Base-by-base conservation (phyloP, 345 rosid species). In the Euphorbia peplus region DNA sequence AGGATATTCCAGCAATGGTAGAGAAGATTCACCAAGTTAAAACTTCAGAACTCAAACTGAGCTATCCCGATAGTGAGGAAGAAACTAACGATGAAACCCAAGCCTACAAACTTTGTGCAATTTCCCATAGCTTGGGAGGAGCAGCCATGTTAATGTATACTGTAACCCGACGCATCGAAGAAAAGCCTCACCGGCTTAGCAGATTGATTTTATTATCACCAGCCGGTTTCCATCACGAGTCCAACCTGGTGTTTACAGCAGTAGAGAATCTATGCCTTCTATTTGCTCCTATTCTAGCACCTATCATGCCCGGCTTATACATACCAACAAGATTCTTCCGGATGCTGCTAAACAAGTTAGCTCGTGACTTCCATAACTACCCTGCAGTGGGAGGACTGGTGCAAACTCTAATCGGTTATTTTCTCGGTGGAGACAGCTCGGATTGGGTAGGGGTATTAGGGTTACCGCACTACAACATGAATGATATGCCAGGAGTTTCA, bases 381-480 rank as follows among this genome's bases (percentile, higher is more conserved):
- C 98, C 99, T 70, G 98, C 99, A 11, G 83, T 91, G 56, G 98
- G 99, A 71, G 99, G 98, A 47, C 82, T 95, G 50, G 96, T 95
- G 71, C 98, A 95, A 71, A 95, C 98, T 29, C 73, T 95, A 39
- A 84, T 95, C 90, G 81, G 99, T 73, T 91, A 95, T 24, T 83
- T 83, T 39, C 86, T 84, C 5, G 98, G 99, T 19, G 98, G 99
- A 67, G 99, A 95, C 79, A 91, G 96, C 86, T 95, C 99, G 16
- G 88, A 95, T 59, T 91, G 98, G 99, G 90, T 95, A 4, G 99
- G 99, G 35, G 93, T 90, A 41, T 68, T 95, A 57, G 98, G 99
- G 5, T 71, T 87, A 72, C 93, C 99, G 13, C 99, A 91, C 78
- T 95, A 90, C 76, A 95, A 95, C 80, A 95, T 95, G 93, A 90